Base-by-base conservation (phyloP, 495 filamentous ascomycete genomes). In the Cercophora sp. region DNA sequence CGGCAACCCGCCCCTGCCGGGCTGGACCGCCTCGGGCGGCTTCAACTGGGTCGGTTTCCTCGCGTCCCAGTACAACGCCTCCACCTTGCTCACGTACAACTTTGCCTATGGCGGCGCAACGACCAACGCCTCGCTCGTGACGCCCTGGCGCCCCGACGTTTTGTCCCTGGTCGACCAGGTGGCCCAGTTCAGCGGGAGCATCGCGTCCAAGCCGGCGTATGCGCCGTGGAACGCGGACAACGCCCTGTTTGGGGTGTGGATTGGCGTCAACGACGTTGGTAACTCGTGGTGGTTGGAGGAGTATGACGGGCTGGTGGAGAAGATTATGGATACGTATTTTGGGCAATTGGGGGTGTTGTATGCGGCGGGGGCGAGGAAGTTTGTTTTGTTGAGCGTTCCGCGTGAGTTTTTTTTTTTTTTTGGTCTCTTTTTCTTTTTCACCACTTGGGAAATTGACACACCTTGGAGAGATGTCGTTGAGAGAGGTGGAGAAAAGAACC, bases 261-360 rank as follows among this genome's bases (percentile, higher is more conserved):
- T 91, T 46, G 87, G 88, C 27, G 83, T 93, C 55, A 93, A 93
- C 54, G 88, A 93, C 56, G 76, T 90, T 10, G 85, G 85, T 1
- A 85, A 84, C 60, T 75, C 73, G 18, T 88, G 80, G 66, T 77
- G 66, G 52, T 59, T 69, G n/a, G 65, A 70, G n/a, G 39, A 72
- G 43, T 55, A 59, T 19, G 53, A 76, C 35, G 60, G 51, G 4
- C 64, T 88, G 45, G 73, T 81, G 22, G 67, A 66, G 5, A 62
- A 59, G 23, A 75, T 88, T n/a, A 79, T 86, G 62, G 68, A 72
- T 13, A 75, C 75, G 34, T 87, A 89, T 46, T 73, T 74, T 45
- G 59, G 61, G 1, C 64, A 83, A 19, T 58, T 83, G 3, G 72
- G 83, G 53, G 54, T 84, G 50, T 61, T 87, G 13, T 88, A 89